A percentile compares a stretch with the other conserved stretches of the same genome.
phyloP scores from a whole-genome alignment of 805 yeast species.

The Saccharomycopsis sp. region DNA sequence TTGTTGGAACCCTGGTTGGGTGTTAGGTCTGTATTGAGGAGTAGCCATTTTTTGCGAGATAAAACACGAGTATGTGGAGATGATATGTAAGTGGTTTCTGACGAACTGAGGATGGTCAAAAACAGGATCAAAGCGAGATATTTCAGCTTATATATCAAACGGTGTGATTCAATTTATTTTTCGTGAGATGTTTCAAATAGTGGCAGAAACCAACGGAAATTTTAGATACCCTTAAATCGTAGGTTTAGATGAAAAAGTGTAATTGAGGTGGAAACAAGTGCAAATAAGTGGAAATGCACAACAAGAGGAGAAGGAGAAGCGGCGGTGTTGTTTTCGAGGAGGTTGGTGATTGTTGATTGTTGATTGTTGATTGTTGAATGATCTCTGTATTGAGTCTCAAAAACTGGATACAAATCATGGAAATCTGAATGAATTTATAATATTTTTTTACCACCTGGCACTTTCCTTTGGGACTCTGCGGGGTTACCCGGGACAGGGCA shows the following conservation, averaged over 20 bases:
- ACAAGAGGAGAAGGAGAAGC: too few relatives aligned
- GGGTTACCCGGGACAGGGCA: not conserved
- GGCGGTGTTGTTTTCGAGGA: not conserved
- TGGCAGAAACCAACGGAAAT: not conserved
- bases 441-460: not conserved
- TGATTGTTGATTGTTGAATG: not conserved
- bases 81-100: too few relatives aligned
- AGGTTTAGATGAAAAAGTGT: not conserved
- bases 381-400: not conserved
- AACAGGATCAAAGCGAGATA: too few relatives aligned
- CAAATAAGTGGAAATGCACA: not conserved
- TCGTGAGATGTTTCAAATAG: not conserved
- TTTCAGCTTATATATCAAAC: too few relatives aligned
- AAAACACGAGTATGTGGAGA: too few relatives aligned
- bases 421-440: not conserved
- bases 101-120: too few relatives aligned
- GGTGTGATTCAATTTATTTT: not conserved
- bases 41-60: constrained; percentile 5
- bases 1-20: constrained; percentile 8
- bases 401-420: not conserved
- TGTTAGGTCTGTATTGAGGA: constrained; percentile 7
- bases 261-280: not conserved
- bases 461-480: not conserved
- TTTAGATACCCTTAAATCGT: constrained; percentile 1
- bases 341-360: not conserved